These are phyloP conservation scores for Astrephomene gubernaculifera DNA, from an alignment of 139 green algal species.

Conservation along the genomic window DNA sequence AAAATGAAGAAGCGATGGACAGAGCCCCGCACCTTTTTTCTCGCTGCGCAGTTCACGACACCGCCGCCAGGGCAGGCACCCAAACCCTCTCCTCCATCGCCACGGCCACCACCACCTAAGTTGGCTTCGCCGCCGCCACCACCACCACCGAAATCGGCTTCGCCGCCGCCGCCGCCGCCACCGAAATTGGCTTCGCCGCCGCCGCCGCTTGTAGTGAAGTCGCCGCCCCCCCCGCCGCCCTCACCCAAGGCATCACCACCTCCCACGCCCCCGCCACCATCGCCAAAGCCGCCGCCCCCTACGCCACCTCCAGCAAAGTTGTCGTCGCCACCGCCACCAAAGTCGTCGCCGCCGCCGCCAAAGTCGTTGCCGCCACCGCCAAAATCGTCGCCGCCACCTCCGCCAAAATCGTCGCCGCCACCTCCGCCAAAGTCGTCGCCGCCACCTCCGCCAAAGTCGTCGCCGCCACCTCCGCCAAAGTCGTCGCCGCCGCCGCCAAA, in stretches of 20 bases:
- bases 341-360: background rate
- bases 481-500: background rate
- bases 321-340: background rate
- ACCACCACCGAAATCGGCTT: too few relatives aligned
- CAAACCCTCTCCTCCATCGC: too few relatives aligned
- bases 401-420: background rate
- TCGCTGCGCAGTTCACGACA: too few relatives aligned
- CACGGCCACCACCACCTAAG: too few relatives aligned
- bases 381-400: background rate
- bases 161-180: too few relatives aligned
- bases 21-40: too few relatives aligned
- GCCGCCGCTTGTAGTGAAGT: background rate
- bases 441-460: background rate
- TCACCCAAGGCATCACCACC: background rate
- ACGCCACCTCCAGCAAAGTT: background rate
- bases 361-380: background rate
- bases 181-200: too few relatives aligned
- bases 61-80: too few relatives aligned
- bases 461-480: background rate
- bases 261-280: background rate
- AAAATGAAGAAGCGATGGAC: too few relatives aligned
- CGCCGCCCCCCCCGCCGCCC: background rate
- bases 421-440: background rate
- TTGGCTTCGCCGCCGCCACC: too few relatives aligned
- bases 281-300: background rate